Evolutionary conservation across 805 yeast species (phyloP).

Genomic region (Saccharomycopsis fodiens): DNA sequence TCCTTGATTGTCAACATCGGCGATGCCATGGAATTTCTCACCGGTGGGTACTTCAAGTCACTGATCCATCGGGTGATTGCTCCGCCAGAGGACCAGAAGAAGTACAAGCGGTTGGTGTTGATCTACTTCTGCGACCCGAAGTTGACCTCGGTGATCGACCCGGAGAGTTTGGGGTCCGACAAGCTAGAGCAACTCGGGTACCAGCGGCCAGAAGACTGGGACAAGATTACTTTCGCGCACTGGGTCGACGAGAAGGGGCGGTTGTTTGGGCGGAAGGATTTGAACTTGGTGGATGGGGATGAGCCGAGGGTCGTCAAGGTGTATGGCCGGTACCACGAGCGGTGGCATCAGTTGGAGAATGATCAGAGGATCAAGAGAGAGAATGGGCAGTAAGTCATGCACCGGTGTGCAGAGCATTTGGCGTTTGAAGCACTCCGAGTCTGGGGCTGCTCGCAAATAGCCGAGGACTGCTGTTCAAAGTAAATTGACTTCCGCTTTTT

Average conservation of each 20-base stretch:
- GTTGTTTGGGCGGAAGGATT: constrained; percentile 16
- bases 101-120: constrained; percentile 26
- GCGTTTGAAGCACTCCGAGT: no score
- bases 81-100: constrained; percentile 28
- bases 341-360: constrained; percentile 6
- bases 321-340: constrained; percentile 7
- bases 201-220: constrained; percentile 27
- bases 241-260: constrained; percentile 27
- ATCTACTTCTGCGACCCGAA: constrained; percentile 29
- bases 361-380: no score
- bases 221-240: constrained; percentile 25
- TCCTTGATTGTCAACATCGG: constrained; percentile 35
- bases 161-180: constrained; percentile 25
- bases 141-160: constrained; percentile 26
- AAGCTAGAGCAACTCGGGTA: constrained; percentile 25
- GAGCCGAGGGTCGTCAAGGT: constrained; percentile 1
- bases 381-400: no score
- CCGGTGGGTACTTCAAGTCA: constrained; percentile 31
- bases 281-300: constrained; percentile 2
- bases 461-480: no score
- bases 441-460: no score
- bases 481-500: no score
- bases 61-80: constrained; percentile 29
- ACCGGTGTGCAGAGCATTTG: no score
- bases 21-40: constrained; percentile 33